Base-by-base conservation (phyloP, 441 rosid genomes). In the Gossypium gossypioides region DNA sequence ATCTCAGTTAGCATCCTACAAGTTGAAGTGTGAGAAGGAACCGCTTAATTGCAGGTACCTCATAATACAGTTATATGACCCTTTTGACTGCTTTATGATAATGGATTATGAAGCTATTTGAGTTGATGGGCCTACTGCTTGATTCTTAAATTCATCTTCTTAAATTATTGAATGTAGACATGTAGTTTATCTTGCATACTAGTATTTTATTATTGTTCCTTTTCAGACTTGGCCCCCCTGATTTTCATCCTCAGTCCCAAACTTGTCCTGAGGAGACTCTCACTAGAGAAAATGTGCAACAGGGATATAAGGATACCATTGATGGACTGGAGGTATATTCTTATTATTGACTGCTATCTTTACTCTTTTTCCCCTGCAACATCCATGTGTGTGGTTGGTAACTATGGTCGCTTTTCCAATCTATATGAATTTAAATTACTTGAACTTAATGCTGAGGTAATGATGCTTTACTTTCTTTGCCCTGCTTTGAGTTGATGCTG, bases 1-100 rank as follows among this genome's bases (percentile, higher is more conserved):
- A 71, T 81, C 86, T 67, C 92, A 81, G 7, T 76, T 85, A 81
- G 76, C 84, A 72, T 84, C 95, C 67, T 96, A 93, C 88, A 93
- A 86, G 78, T 86, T 96, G 87, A 93, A 91, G 91, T 91, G 97
- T 77, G 98, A 93, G 68, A 89, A 89, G 83, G 97, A 96, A 74
- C 82, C 86, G 61, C 77, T 93, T 48, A 96, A 88, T 82, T 88
- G 96, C 69, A 77, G 97, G 98, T 93, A 87, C 71, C 57, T 71
- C 29, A 69, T 48, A 50, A 51, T 64, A 58, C 32, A 46, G 72
- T 72, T 72, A 19, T 37, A 18, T 22, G 70, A 6, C 40, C 9
- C 10, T 24, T 6, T 60, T 10, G 7, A 59, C 10, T 55, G 34
- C 34, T 56, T 40, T 34, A 15, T 19, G n/a, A n/a, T 21, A 13